Conservation (phyloP, 2,329 filamentous ascomycete species). For the Macrophomina tecta region DNA sequence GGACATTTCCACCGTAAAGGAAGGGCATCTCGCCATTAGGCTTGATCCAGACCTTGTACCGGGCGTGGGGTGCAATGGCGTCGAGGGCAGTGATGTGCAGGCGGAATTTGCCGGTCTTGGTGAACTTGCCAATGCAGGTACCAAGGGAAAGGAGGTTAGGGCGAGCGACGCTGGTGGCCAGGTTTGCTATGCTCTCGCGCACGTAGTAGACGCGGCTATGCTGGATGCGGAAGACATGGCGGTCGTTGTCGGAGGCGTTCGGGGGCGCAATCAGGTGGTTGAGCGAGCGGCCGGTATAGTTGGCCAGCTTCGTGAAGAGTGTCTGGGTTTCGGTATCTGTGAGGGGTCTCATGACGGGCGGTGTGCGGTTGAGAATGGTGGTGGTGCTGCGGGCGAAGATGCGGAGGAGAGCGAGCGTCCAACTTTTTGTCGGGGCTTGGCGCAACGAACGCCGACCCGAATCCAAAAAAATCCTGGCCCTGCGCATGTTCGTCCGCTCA, state of each 20-base stretch:
- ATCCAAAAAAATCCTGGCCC: conserved; percentile 11
- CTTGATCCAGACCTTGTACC: conserved; percentile 98
- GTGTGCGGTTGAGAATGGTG: conserved; percentile 7
- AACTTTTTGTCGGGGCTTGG: conserved; percentile 41
- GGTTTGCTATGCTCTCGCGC: conserved; percentile 84
- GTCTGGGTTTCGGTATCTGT: conserved; percentile 80
- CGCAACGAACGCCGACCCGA: conserved; percentile 29
- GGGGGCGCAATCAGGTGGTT: conserved; percentile 68
- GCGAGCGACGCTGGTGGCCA: conserved; percentile 84
- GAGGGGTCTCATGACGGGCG: conserved; percentile 72
- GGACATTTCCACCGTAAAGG: conserved; percentile 88
- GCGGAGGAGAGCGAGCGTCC: conserved; percentile 14
- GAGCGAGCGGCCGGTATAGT: conserved; percentile 87
- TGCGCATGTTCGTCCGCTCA: neutral
- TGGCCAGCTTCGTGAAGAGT: conserved; percentile 89
- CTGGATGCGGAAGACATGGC: conserved; percentile 65
- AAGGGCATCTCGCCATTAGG: conserved; percentile 97
- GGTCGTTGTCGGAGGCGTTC: conserved; percentile 35
- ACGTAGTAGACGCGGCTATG: conserved; percentile 91
- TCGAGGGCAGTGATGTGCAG: conserved; percentile 92
- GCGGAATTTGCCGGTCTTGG: conserved; percentile 91
- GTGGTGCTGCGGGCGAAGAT: conserved; percentile 18
- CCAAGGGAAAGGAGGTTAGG: conserved; percentile 86
- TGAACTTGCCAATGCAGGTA: conserved; percentile 79
- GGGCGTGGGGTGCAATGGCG: conserved; percentile 85